Conservation (phyloP, 164 flowering plant species). For the Akebia trifoliata region DNA sequence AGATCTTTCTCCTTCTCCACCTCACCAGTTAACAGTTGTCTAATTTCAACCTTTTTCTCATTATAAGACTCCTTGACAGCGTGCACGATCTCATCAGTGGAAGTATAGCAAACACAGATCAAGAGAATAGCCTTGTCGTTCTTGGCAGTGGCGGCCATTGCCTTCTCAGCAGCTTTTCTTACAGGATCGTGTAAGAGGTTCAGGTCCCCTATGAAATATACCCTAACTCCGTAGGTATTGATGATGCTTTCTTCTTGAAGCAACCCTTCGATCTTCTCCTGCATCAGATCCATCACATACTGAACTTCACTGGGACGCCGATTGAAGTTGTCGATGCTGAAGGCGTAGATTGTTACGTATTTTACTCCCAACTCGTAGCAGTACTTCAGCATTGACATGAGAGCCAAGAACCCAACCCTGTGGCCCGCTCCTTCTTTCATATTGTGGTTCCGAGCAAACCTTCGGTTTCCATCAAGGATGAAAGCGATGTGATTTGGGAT, state of each 20-base stretch:
- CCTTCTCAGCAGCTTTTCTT: constrained; percentile 56
- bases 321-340: constrained; percentile 84
- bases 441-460: constrained; percentile 43
- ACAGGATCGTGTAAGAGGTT: constrained; percentile 47
- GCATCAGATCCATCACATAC: constrained; percentile 52
- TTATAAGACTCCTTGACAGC: constrained; percentile 43
- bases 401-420: constrained; percentile 41
- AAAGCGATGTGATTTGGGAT: constrained; percentile 59
- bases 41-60: constrained; percentile 22
- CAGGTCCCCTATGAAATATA: constrained; percentile 58
- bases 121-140: constrained; percentile 38
- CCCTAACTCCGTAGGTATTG: constrained; percentile 45
- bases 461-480: constrained; percentile 67
- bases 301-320: constrained; percentile 63
- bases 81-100: constrained; percentile 61
- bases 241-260: constrained; percentile 46
- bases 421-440: constrained; percentile 44
- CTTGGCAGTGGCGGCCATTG: constrained; percentile 48
- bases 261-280: constrained; percentile 57
- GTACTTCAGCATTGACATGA: constrained; percentile 44
- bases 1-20: background rate
- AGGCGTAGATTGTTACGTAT: constrained; percentile 64
- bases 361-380: constrained; percentile 68
- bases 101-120: constrained; percentile 67
- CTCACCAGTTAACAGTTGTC: background rate